Evolutionary conservation across 768 basidiomycete genomes (phyloP), one percentile per base, ranked within the genome.

Genomic region (Tylopilus sp.): DNA sequence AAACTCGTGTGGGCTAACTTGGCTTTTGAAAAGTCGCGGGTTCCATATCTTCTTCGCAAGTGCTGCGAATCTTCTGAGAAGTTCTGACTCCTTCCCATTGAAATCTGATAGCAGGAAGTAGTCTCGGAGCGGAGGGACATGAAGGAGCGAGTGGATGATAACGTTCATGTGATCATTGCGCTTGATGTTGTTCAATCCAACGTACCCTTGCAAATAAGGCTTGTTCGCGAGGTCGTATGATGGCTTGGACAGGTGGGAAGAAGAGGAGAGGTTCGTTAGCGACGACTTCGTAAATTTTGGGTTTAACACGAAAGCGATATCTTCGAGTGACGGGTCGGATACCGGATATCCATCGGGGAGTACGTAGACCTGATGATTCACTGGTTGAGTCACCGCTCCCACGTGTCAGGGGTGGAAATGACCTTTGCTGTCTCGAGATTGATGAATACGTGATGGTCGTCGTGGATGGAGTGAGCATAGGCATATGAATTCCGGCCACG

Each of bases 1-100:
- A 69, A 98, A 94, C 68, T 99, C 97, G 68, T 99, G 97, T n/a
- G 97, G 97, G 60, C 87, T 91, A 61, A 98, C 94, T 78, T 99
- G 97, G 55, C 89, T 87, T 71, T 99, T 99, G 83, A 99, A 99
- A 51, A 96, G 73, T 46, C 86, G 78, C 10, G 95, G 92, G 71
- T 97, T 98, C 97, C 97, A 99, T 34, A 98, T 66, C 72, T 98
- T 94, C 71, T 92, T 92, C 3, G 92, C 86, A 19, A 99, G 79
- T 13, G 82, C 78, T 17, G 91, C 86, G 63, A 98, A 92, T 22
- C 97, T 85, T 63, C 84, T 87, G 37, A 98, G 75, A 50, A 98
- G 81, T 66, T 99, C 97, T 8, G 91, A 76, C 56, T 90, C 83
- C 66, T 90, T 91, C 31, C 83, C 82, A 25, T 74, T 77, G 60